A percentile compares a stretch with the other conserved stretches of the same genome.
Conservation (phyloP, 345 rosid species). For the Anastatica hierochuntica region DNA sequence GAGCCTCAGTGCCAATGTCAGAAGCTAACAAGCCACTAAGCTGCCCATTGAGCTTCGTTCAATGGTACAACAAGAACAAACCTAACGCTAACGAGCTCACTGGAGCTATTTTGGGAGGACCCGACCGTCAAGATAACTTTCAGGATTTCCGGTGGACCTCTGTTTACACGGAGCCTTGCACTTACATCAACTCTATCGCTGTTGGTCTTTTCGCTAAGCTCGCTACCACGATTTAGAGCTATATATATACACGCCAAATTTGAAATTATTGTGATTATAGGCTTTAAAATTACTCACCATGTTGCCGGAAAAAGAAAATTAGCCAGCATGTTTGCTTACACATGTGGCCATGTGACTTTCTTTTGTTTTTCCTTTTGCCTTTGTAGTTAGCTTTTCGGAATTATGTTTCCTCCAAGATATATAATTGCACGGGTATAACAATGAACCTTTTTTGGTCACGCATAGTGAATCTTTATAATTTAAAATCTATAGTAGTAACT, state of each 20-base stretch:
- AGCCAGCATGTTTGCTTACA: neutral
- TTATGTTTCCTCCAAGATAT: neutral
- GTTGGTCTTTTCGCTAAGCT: constrained; percentile 74
- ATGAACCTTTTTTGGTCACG: constrained; percentile 2
- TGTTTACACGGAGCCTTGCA: constrained; percentile 74
- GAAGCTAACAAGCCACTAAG: constrained; percentile 12
- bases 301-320: too few relatives aligned
- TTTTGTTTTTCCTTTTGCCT: neutral
- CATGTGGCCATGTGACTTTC: constrained; percentile 10
- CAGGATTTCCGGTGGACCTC: constrained; percentile 57
- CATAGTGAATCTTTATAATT: too few relatives aligned
- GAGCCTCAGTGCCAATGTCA: constrained; percentile 49
- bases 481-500: too few relatives aligned
- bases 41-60: constrained; percentile 60
- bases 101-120: constrained; percentile 87
- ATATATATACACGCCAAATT: neutral
- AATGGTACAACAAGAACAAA: constrained; percentile 34
- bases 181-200: constrained; percentile 66
- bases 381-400: constrained; percentile 11
- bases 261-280: neutral
- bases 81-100: constrained; percentile 79
- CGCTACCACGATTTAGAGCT: constrained; percentile 23
- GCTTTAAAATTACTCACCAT: too few relatives aligned
- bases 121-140: constrained; percentile 58
- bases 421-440: constrained; percentile 9